Evolutionary conservation across 345 rosid genomes (phyloP).

Genomic region (Sisymbrium altissimum): DNA sequence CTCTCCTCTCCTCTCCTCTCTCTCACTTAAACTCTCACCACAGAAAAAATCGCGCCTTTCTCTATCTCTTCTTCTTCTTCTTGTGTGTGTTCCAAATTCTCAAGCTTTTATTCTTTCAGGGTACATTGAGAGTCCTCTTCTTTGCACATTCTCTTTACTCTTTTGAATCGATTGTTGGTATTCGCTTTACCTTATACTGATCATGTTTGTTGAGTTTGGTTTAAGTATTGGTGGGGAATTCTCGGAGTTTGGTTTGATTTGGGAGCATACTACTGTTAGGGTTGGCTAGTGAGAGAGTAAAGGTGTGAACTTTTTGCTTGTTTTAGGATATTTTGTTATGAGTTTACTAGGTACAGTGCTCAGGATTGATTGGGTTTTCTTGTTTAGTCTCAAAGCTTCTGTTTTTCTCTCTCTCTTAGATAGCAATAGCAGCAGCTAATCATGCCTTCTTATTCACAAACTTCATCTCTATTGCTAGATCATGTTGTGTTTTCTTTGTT

Average conservation of each 20-base stretch:
- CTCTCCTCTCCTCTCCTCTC: too few species aligned
- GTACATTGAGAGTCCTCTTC: background rate
- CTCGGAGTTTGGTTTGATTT: conserved; percentile 20
- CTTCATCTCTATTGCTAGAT: too few species aligned
- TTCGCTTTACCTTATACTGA: background rate
- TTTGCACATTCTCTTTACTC: background rate
- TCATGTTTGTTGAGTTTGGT: background rate
- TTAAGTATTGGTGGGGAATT: background rate
- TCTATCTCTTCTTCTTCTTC: conserved; percentile 14
- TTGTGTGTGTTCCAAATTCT: conserved; percentile 2
- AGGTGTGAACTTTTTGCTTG: conserved; percentile 2
- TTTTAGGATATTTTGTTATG: background rate
- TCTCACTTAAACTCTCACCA: conserved; percentile 16
- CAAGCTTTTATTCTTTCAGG: conserved; percentile 15
- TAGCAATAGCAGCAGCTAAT: too few species aligned
- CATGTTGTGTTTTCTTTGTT: too few species aligned
- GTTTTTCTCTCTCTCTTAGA: too few species aligned
- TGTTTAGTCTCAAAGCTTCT: background rate
- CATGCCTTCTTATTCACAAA: too few species aligned
- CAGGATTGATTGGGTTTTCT: background rate
- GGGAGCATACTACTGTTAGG: conserved; percentile 19
- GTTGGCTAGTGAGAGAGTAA: conserved; percentile 11
- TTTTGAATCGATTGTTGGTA: background rate
- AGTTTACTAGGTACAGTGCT: background rate
- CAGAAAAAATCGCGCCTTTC: conserved; percentile 6